Base-by-base conservation (phyloP, 2,329 filamentous ascomycete genomes). In the Pseudopyrenochaeta lycopersici region DNA sequence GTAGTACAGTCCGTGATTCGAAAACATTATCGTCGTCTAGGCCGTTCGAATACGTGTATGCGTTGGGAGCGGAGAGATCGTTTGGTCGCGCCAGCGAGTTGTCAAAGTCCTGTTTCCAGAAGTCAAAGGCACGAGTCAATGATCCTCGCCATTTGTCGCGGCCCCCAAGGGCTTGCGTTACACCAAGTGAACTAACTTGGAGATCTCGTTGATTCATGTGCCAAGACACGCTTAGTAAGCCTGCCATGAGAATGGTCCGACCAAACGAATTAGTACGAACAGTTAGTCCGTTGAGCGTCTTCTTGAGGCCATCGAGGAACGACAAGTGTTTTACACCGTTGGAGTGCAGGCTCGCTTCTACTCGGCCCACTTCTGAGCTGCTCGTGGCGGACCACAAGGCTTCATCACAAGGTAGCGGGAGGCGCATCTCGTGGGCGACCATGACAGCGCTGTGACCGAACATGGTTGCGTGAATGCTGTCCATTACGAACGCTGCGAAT, bases 151-250 rank as follows among this genome's bases (percentile, higher is more conserved):
- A 98, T 73, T 94, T 94, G 71, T 96, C 92, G 17, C 92, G 88
- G 2, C 90, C 92, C 3, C 94, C 94, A 1, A 97, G 84, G 0
- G 91, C 88, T 64, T 89, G 87, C 0, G 87, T 86, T 10, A 93
- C 91, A 11, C 90, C 92, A 0, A 98, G 83, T 1, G 92, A 92
- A 72, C 89, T 94, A 53, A 97, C 90, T 77, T 97, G 94, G 12
- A 97, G 84, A 73, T 98, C 95, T 69, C 94, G 86, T 74, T 98
- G 93, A 71, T 96, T 95, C 90, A 98, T 94, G 74, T 98, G 94
- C 91, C 92, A 98, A 70, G 90, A 95, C 27, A 98, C 92, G 63
- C 92, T 97, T 20, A 98, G 81, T 23, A 99, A 79, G 0, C 95
- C 95, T 1, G 94, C 90, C 92, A 98, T 98, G 46, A 99, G 82